These are phyloP conservation scores for Ambrosiella xylebori DNA, from an alignment of 2,329 filamentous ascomycete species.

Conservation along the genomic window DNA sequence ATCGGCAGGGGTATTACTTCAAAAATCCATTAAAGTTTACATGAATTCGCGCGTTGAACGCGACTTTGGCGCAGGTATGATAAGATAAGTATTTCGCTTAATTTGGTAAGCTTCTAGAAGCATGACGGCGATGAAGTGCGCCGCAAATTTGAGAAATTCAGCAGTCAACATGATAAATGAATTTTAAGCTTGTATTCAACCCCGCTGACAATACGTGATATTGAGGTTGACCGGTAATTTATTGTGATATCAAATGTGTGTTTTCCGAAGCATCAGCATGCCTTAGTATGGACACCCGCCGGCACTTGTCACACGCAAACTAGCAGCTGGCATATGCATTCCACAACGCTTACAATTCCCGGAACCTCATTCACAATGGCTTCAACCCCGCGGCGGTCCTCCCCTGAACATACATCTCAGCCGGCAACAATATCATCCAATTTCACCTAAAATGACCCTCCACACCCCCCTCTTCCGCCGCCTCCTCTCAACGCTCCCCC, in stretches of 20 bases:
- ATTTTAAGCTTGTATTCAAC: too few species aligned
- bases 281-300: not conserved
- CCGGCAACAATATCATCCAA: not conserved
- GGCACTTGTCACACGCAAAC: not conserved
- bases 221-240: too few species aligned
- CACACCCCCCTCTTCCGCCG: slow-evolving; percentile 7
- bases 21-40: slow-evolving; percentile 9
- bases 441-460: slow-evolving; percentile 3
- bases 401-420: too few species aligned
- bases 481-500: slow-evolving; percentile 9
- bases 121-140: too few species aligned
- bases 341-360: not conserved
- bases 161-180: too few species aligned
- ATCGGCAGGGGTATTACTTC: not conserved
- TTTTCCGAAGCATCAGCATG: not conserved
- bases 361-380: not conserved
- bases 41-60: slow-evolving; percentile 1
- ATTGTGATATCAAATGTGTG: too few species aligned
- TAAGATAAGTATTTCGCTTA: not conserved
- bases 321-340: not conserved
- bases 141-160: too few species aligned
- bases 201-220: too few species aligned
- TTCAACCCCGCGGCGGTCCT: not conserved
- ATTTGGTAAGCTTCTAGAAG: not conserved
- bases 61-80: not conserved